phyloP scores from a whole-genome alignment of 192 early-diverging fungal genomes.

The Mortierella alpina region DNA sequence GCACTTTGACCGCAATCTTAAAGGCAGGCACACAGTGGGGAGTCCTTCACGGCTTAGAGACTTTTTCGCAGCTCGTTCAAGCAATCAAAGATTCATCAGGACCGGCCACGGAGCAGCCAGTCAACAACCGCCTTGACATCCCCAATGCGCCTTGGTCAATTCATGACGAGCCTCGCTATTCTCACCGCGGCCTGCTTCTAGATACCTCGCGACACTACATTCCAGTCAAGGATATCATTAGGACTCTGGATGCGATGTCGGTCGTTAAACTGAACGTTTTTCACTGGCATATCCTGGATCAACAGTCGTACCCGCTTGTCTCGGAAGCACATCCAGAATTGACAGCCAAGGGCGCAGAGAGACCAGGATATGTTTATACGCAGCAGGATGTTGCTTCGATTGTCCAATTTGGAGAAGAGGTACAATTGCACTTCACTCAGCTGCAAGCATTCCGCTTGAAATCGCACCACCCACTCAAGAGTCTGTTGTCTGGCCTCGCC shows the following conservation, averaged over 20 bases:
- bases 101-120: neutral
- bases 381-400: slow-evolving; percentile 76
- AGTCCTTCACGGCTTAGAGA: slow-evolving; percentile 28
- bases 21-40: slow-evolving; percentile 39
- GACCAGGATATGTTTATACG: slow-evolving; percentile 69
- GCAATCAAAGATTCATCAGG: neutral
- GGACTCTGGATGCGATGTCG: slow-evolving; percentile 81
- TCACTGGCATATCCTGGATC: slow-evolving; percentile 86
- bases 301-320: slow-evolving; percentile 77
- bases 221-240: slow-evolving; percentile 70
- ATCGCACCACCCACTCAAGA: neutral
- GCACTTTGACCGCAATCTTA: neutral
- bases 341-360: slow-evolving; percentile 75
- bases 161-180: slow-evolving; percentile 68
- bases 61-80: slow-evolving; percentile 31
- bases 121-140: slow-evolving; percentile 27
- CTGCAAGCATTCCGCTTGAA: neutral
- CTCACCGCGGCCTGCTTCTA: slow-evolving; percentile 77
- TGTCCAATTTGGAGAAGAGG: slow-evolving; percentile 70
- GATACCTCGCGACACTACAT: slow-evolving; percentile 84
- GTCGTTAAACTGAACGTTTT: slow-evolving; percentile 85
- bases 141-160: slow-evolving; percentile 58
- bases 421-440: neutral
- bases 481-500: no score
- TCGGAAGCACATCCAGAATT: slow-evolving; percentile 72